Evolutionary conservation across 768 basidiomycete species (phyloP).

Genomic region (Macrolepiota dolichaula): DNA sequence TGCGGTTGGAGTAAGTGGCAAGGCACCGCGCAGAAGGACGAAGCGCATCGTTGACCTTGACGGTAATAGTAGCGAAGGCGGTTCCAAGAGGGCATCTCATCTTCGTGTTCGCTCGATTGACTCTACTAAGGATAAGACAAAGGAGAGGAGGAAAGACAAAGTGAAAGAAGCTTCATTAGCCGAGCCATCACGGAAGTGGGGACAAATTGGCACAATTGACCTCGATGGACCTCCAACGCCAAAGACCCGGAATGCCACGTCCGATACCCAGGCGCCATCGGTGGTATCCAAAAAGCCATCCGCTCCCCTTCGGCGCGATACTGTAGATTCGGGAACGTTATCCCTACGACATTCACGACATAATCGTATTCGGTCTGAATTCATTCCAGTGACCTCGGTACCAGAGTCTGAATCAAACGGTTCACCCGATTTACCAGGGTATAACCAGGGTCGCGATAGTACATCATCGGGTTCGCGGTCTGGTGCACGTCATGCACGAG

Average conservation of each 20-base stretch:
- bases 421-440: not conserved
- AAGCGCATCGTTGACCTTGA: slow-evolving; percentile 82
- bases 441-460: slow-evolving; percentile 13
- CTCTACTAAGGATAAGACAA: slow-evolving; percentile 14
- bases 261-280: not conserved
- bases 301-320: slow-evolving; percentile 5
- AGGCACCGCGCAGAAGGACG: slow-evolving; percentile 54
- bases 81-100: slow-evolving; percentile 23
- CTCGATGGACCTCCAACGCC: slow-evolving; percentile 9
- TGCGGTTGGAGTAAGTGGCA: slow-evolving; percentile 32
- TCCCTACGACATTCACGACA: slow-evolving; percentile 35
- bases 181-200: slow-evolving; percentile 14
- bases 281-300: not conserved
- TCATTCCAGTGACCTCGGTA: slow-evolving; percentile 20
- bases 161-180: not conserved
- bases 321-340: not conserved
- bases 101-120: slow-evolving; percentile 30
- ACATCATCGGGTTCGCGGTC: slow-evolving; percentile 37
- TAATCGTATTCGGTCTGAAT: slow-evolving; percentile 49
- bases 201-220: slow-evolving; percentile 17
- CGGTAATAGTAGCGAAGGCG: slow-evolving; percentile 38
- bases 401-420: not conserved
- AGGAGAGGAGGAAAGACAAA: slow-evolving; percentile 19
- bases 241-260: not conserved
- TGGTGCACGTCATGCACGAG: slow-evolving; percentile 45